Percentiles rank a stretch among this genome's conserved stretches.
These are phyloP conservation scores for Neopestalotiopsis clavispora DNA, from an alignment of 2,329 filamentous ascomycete species.

Conservation along the genomic window DNA sequence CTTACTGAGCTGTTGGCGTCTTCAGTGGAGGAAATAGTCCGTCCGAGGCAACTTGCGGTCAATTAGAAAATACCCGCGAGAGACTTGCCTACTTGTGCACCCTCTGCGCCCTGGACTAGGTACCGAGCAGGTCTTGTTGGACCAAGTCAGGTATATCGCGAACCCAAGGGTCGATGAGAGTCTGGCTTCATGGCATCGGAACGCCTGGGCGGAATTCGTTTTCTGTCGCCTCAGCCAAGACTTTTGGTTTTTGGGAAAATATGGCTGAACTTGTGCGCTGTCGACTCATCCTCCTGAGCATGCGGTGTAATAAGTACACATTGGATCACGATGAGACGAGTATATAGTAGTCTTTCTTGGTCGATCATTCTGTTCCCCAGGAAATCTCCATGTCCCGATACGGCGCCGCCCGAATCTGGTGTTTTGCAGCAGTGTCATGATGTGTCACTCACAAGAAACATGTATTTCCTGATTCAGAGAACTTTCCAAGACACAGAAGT, in stretches of 20 bases:
- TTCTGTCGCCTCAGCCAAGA: not conserved
- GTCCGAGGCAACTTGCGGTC: conserved; percentile 17
- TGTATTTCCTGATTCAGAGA: not conserved
- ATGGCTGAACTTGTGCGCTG: not conserved
- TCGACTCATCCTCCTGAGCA: not conserved
- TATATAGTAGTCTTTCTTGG: too few species aligned
- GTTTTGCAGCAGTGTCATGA: not conserved
- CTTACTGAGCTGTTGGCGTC: conserved; percentile 13
- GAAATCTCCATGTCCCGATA: too few species aligned
- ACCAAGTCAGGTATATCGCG: conserved; percentile 1
- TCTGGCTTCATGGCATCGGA: not conserved
- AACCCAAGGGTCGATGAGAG: not conserved
- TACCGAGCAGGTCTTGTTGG: not conserved
- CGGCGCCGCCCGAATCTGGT: not conserved
- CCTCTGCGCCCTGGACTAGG: not conserved
- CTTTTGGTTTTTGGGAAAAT: not conserved
- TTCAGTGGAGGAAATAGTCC: conserved; percentile 14
- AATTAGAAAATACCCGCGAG: conserved; percentile 2
- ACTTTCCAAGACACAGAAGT: not conserved
- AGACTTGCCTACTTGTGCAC: not conserved
- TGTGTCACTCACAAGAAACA: not conserved
- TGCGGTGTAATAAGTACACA: not conserved
- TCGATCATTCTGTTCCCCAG: too few species aligned
- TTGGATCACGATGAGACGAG: not conserved
- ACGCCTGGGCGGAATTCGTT: not conserved